Conservation (phyloP, 163 green algal species). For the Prototheca wickerhamii region DNA sequence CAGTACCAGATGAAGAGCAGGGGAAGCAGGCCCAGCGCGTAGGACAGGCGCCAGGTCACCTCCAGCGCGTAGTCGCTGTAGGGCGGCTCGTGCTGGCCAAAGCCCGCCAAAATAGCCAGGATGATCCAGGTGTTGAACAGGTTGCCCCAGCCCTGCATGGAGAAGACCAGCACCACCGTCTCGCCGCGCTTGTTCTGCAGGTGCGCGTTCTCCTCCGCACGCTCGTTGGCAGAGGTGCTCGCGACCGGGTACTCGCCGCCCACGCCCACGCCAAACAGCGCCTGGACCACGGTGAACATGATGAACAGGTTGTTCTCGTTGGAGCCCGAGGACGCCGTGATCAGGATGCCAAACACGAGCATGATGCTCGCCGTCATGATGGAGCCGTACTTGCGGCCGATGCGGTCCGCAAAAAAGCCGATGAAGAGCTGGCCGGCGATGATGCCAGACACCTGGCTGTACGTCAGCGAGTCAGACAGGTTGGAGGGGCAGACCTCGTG, state of each 20-base stretch:
- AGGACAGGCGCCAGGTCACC: conserved; percentile 29
- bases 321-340: conserved; percentile 18
- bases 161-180: conserved; percentile 54
- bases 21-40: conserved; percentile 29
- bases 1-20: conserved; percentile 40
- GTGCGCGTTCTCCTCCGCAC: conserved; percentile 35
- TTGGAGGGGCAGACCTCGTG: not conserved
- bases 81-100: conserved; percentile 21
- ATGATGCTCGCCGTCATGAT: conserved; percentile 47
- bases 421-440: conserved; percentile 47
- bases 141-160: conserved; percentile 58
- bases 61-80: conserved; percentile 14
- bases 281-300: conserved; percentile 36
- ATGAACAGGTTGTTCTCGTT: conserved; percentile 19
- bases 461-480: conserved; percentile 14
- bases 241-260: conserved; percentile 64
- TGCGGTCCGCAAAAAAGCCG: conserved; percentile 50
- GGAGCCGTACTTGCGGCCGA: conserved; percentile 56
- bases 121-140: conserved; percentile 46
- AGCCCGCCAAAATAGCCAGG: conserved; percentile 33
- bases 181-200: conserved; percentile 45
- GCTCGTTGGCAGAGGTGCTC: conserved; percentile 55
- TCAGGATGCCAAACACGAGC: conserved; percentile 40
- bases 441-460: conserved; percentile 33
- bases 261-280: conserved; percentile 14